phyloP scores from a whole-genome alignment of 2,329 filamentous ascomycete species.

The Aspergillus piperis region DNA sequence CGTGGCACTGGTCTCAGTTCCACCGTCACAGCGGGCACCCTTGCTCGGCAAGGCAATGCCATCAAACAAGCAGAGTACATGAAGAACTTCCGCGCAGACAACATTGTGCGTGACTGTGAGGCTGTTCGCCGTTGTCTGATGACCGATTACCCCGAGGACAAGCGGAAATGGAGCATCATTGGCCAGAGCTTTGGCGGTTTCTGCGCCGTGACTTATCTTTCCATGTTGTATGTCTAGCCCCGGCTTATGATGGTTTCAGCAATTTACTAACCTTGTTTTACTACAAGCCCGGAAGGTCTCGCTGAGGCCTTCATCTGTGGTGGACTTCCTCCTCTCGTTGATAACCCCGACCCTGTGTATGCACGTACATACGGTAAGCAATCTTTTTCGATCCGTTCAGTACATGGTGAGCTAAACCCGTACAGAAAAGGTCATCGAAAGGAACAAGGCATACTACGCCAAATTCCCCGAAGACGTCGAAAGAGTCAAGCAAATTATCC shows the following conservation, averaged over 20 bases:
- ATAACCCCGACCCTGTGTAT: constrained; percentile 74
- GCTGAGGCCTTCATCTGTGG: constrained; percentile 83
- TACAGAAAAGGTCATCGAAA: constrained; percentile 62
- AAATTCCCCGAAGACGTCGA: constrained; percentile 83
- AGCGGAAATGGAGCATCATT: constrained; percentile 79
- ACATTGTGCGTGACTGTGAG: constrained; percentile 85
- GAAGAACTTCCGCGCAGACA: constrained; percentile 83
- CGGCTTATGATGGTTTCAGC: neutral
- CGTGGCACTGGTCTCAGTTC: constrained; percentile 84
- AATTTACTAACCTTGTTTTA: constrained; percentile 1
- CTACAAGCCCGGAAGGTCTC: constrained; percentile 65
- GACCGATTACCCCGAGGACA: constrained; percentile 65
- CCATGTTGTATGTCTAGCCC: constrained; percentile 57
- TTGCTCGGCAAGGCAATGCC: constrained; percentile 65
- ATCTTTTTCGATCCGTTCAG: neutral
- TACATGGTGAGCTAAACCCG: constrained; percentile 14
- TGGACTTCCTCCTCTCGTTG: constrained; percentile 75
- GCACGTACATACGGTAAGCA: constrained; percentile 60
- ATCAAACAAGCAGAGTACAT: constrained; percentile 76
- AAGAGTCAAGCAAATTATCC: constrained; percentile 66
- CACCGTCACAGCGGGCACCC: constrained; percentile 72
- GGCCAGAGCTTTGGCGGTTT: constrained; percentile 95
- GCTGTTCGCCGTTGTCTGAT: constrained; percentile 78
- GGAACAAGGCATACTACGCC: constrained; percentile 76
- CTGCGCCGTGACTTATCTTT: constrained; percentile 79